A percentile compares a stretch with the other conserved stretches of the same genome.
Conservation (phyloP, 2,329 filamentous ascomycete genomes). For the Apiospora arundinis region DNA sequence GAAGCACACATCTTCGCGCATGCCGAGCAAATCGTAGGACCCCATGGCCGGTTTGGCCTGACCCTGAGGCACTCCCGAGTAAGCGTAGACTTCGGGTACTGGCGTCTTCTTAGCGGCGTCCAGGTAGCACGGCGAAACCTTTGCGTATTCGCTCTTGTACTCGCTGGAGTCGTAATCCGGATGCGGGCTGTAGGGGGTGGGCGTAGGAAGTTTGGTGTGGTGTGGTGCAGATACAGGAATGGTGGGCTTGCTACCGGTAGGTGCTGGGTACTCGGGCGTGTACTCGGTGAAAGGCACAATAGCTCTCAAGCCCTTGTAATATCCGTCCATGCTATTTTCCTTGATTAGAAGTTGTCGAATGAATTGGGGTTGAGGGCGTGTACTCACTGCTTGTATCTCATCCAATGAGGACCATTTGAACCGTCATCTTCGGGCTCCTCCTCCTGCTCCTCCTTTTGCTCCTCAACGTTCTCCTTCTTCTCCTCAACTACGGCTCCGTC, state of each 20-base stretch:
- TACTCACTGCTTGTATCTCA: conserved; percentile 52
- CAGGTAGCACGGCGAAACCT: conserved; percentile 67
- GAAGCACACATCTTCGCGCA: conserved; percentile 83
- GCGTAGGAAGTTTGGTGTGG: conserved; percentile 49
- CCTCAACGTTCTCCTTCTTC: conserved; percentile 33
- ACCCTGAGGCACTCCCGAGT: conserved; percentile 73
- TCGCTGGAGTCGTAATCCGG: conserved; percentile 64
- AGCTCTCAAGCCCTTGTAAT: conserved; percentile 78
- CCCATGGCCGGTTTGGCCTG: conserved; percentile 81
- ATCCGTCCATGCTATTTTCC: conserved; percentile 72
- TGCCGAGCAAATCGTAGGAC: conserved; percentile 74
- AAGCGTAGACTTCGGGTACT: conserved; percentile 70
- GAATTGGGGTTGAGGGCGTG: neutral
- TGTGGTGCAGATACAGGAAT: conserved; percentile 34
- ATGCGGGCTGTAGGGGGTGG: conserved; percentile 70
- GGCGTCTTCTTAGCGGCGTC: conserved; percentile 63
- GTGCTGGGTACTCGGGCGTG: conserved; percentile 73
- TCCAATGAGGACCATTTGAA: conserved; percentile 39
- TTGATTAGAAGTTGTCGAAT: conserved; percentile 26
- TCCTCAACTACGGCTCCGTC: conserved; percentile 25
- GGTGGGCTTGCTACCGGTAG: conserved; percentile 29
- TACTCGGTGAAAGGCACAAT: conserved; percentile 70
- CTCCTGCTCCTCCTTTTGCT: conserved; percentile 31
- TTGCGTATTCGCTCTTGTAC: conserved; percentile 59
- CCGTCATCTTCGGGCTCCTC: conserved; percentile 35